A percentile compares a stretch with the other conserved stretches of the same genome.
These are phyloP conservation scores for Colletotrichum liaoningense DNA, from an alignment of 2,329 filamentous ascomycete species.

Conservation along the genomic window DNA sequence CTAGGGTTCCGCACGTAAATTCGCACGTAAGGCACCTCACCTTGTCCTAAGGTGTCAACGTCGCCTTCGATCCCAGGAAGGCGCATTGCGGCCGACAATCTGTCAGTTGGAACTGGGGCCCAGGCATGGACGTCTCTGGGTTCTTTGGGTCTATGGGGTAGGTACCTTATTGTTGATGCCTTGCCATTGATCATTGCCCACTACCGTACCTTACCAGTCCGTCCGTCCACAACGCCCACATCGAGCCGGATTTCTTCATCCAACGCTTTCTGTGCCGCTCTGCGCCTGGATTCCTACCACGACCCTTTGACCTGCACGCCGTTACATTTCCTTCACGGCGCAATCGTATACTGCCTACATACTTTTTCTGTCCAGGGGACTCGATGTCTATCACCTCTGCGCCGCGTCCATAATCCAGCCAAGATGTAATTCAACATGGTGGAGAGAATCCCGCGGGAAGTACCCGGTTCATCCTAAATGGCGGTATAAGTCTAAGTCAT, in stretches of 20 bases:
- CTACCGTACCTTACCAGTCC: no score
- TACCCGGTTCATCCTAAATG: background rate
- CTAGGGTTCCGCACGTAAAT: no score
- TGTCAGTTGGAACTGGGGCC: no score
- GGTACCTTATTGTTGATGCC: background rate
- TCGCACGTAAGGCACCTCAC: no score
- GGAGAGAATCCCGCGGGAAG: background rate
- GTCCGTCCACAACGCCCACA: background rate
- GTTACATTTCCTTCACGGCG: background rate
- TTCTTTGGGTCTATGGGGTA: no score
- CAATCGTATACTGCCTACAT: background rate
- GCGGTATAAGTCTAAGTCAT: background rate
- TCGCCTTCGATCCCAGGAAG: no score
- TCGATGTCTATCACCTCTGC: background rate
- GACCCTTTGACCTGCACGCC: background rate
- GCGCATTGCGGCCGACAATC: no score
- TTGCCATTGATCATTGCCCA: background rate
- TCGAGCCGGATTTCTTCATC: background rate
- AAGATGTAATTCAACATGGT: background rate
- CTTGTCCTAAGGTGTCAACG: no score
- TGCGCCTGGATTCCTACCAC: background rate
- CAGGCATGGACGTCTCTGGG: no score
- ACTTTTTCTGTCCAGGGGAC: background rate
- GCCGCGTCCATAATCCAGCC: background rate
- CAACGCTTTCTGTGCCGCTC: slow-evolving; percentile 8